Base-by-base conservation (phyloP, 768 basidiomycete species). In the Lactarius sanguifluus region DNA sequence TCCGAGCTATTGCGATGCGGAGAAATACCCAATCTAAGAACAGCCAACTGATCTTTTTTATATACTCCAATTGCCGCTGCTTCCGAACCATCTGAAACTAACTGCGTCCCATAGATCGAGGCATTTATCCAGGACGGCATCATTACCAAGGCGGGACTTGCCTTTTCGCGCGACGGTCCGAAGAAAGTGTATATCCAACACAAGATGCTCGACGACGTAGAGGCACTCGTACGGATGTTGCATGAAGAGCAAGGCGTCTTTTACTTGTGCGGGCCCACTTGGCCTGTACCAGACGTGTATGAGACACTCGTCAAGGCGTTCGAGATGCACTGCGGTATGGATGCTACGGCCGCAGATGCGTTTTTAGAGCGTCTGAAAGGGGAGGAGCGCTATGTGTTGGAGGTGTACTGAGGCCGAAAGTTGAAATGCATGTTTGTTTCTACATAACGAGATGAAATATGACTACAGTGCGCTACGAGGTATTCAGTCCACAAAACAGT, bases 231-330 rank as follows among this genome's bases (percentile, higher is more conserved):
- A 55, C 78, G 83, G 68, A 87, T 92, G 85, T 78, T 98, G 63
- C 80, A 88, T 71, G 81, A 87, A 64, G 83, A 88, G 68, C 73
- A 83, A 50, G 94, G 93, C 38, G 91, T 87, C 57, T 99, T 99
- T 80, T 98, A 98, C 77, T 82, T 99, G 55, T 98, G 97, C 76
- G 96, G 96, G 32, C 97, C 96, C 43, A 98, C 96, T 32, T 97
- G 96, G 96, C 97, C 97, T n/a, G 96, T 98, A 25, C 95, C 97
- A 1, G 97, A 98, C 73, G 94, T 99, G 6, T 96, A 92, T 73
- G 90, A 96, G 77, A 92, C 97, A 0, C 81, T 99, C 58, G 89
- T 96, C 25, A 86, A 86, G 23, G 91, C 94, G 2, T 79, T 98
- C 68, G 83, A 83, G 32, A 86, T 87, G 74, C 87, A 88, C 72